Evolutionary conservation across 768 basidiomycete genomes (phyloP).

Genomic region (Suillus paluster): DNA sequence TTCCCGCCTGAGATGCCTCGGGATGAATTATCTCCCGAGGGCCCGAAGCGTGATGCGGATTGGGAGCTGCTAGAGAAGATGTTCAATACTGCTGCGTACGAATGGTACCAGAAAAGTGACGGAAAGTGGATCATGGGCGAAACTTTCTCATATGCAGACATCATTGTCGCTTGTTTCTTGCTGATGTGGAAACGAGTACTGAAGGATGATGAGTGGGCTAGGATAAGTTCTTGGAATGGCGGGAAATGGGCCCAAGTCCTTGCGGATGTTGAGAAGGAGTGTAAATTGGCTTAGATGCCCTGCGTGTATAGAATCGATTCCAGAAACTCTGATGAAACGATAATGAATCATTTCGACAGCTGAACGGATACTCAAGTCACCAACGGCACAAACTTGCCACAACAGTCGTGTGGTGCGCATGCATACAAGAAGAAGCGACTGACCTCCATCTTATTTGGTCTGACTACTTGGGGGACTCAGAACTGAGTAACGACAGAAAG

Average conservation of each 20-base stretch:
- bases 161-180: constrained; percentile 19
- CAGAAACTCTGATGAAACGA: background rate
- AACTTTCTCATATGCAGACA: constrained; percentile 34
- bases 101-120: constrained; percentile 23
- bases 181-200: constrained; percentile 25
- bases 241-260: constrained; percentile 31
- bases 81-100: constrained; percentile 13
- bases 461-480: too few species aligned
- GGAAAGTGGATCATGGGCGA: constrained; percentile 36
- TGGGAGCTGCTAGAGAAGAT: constrained; percentile 24
- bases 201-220: constrained; percentile 30
- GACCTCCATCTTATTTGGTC: too few species aligned
- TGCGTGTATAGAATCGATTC: background rate
- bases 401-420: too few species aligned
- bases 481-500: too few species aligned
- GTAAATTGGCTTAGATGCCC: constrained; percentile 15
- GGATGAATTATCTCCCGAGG: constrained; percentile 43
- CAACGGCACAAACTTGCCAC: too few species aligned
- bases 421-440: too few species aligned
- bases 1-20: constrained; percentile 42
- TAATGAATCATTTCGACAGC: background rate
- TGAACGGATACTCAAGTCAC: too few species aligned
- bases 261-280: constrained; percentile 28
- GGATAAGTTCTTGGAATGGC: constrained; percentile 25
- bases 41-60: constrained; percentile 36